Conservation (phyloP, 495 filamentous ascomycete genomes). For the Choiromyces venosus region DNA sequence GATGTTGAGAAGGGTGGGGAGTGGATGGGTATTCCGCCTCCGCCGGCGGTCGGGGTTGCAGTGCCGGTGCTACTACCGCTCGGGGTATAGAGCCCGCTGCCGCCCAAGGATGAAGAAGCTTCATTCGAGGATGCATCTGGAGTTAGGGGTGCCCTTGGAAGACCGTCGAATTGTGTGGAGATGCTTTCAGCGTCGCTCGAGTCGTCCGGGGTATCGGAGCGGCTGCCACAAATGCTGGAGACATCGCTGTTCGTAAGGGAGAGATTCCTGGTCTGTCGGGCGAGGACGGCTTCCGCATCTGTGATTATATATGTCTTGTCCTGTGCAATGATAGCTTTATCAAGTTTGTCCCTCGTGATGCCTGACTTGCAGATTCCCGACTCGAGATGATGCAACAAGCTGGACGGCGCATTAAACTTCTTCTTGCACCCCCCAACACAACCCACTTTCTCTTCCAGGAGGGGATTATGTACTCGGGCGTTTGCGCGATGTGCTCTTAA, state of each 20-base stretch:
- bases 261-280: conserved; percentile 3
- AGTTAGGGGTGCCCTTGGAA: conserved; percentile 9
- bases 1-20: background rate
- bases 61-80: conserved; percentile 5
- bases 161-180: background rate
- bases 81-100: conserved; percentile 14
- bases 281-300: conserved; percentile 14
- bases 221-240: background rate
- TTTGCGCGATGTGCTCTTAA: conserved; percentile 3
- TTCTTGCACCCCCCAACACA: conserved; percentile 22
- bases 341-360: conserved; percentile 26
- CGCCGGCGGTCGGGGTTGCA: background rate
- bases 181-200: conserved; percentile 15
- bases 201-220: conserved; percentile 11
- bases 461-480: conserved; percentile 13
- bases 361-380: conserved; percentile 23
- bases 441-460: conserved; percentile 3
- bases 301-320: conserved; percentile 29
- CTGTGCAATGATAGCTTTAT: conserved; percentile 28
- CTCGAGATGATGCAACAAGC: conserved; percentile 28
- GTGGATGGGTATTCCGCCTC: background rate
- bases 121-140: background rate
- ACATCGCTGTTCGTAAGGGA: background rate
- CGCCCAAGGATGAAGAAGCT: conserved; percentile 11
- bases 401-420: conserved; percentile 14